Conservation (phyloP, 441 rosid species). For the Cnidoscolus chayamansa region DNA sequence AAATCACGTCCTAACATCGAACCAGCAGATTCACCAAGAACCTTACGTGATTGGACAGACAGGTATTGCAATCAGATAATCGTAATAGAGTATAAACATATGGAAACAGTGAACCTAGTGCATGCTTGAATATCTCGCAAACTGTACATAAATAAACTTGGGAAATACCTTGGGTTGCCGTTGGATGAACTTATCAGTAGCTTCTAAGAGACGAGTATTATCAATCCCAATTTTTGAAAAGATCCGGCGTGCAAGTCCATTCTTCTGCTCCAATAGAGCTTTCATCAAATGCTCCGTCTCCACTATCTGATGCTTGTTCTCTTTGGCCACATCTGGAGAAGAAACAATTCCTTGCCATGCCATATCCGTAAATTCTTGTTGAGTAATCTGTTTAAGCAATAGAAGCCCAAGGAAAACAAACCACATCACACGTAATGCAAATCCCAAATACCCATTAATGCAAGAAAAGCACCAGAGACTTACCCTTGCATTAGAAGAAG, state of each 20-base stretch:
- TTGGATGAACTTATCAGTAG: slow-evolving; percentile 81
- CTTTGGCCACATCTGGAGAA: slow-evolving; percentile 91
- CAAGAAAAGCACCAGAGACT: not conserved
- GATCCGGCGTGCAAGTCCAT: slow-evolving; percentile 94
- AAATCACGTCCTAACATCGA: slow-evolving; percentile 96
- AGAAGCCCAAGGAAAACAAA: not conserved
- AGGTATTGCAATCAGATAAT: slow-evolving; percentile 14
- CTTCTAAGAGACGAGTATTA: slow-evolving; percentile 85
- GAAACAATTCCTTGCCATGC: slow-evolving; percentile 98
- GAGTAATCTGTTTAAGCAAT: slow-evolving; percentile 58
- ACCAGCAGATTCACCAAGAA: slow-evolving; percentile 84
- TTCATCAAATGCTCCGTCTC: slow-evolving; percentile 98
- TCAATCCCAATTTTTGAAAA: slow-evolving; percentile 85
- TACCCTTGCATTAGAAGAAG: slow-evolving; percentile 68
- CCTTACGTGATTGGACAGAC: slow-evolving; percentile 36
- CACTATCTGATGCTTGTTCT: slow-evolving; percentile 94
- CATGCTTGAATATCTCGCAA: too few relatives aligned
- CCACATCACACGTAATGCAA: too few relatives aligned
- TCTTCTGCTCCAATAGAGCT: slow-evolving; percentile 94
- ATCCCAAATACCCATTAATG: too few relatives aligned
- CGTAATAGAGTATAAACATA: not conserved
- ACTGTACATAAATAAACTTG: too few relatives aligned
- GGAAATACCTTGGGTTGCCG: slow-evolving; percentile 82
- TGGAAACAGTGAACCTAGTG: too few relatives aligned
- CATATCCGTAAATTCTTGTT: slow-evolving; percentile 96